Percentiles rank a stretch among this genome's conserved stretches.
Conservation (phyloP, 331 rosid genomes). For the Saraca asoca region DNA sequence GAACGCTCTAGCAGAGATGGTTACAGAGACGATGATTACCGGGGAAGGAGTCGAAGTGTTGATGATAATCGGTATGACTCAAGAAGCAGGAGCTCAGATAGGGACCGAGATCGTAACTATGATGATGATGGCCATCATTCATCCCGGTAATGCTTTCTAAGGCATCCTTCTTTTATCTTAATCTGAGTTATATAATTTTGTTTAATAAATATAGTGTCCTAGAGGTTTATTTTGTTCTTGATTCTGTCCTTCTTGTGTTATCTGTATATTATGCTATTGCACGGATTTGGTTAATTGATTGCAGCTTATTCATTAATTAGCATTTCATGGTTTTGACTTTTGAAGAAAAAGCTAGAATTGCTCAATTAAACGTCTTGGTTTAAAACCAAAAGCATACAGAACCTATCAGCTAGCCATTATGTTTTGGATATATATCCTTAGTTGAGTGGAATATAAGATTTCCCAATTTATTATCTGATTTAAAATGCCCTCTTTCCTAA, state of each 20-base stretch:
- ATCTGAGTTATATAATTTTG: neutral
- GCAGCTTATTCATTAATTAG: slow-evolving; percentile 22
- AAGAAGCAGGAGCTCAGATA: slow-evolving; percentile 73
- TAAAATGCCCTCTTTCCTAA: too few species aligned
- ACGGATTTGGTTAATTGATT: neutral
- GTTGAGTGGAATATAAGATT: neutral
- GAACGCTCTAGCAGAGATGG: slow-evolving; percentile 69
- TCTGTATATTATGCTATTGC: neutral
- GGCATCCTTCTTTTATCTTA: slow-evolving; percentile 7
- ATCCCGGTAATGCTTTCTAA: slow-evolving; percentile 55
- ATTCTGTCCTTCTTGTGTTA: too few species aligned
- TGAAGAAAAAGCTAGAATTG: neutral
- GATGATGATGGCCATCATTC: slow-evolving; percentile 77
- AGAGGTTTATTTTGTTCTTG: too few species aligned
- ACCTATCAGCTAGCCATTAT: too few species aligned
- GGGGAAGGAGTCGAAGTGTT: slow-evolving; percentile 71
- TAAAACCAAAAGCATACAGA: neutral
- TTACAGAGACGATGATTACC: slow-evolving; percentile 64
- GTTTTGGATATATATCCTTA: too few species aligned
- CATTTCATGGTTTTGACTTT: slow-evolving; percentile 3
- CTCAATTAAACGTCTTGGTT: too few species aligned
- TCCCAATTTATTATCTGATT: too few species aligned
- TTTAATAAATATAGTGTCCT: slow-evolving; percentile 13
- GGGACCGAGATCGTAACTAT: slow-evolving; percentile 59
- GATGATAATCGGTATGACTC: slow-evolving; percentile 64